phyloP scores from a whole-genome alignment of 176 grass and related monocot species.

The Dendrocalamus sinicus region DNA sequence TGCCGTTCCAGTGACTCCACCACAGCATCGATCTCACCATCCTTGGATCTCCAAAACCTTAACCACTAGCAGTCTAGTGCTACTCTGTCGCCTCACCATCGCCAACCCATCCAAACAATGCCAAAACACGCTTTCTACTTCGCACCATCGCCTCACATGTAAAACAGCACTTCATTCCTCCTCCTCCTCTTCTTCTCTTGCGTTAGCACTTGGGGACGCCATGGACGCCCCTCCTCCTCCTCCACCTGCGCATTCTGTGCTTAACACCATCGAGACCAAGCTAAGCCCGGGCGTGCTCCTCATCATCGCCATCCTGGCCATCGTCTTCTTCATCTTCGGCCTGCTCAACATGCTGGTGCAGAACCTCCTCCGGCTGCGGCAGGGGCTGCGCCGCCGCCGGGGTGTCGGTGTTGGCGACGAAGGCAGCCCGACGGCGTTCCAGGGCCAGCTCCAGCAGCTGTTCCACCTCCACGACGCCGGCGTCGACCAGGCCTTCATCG shows the following conservation, averaged over 20 bases:
- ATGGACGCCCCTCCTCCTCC: slow-evolving; percentile 34
- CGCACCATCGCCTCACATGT: background rate
- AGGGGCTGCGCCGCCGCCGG: slow-evolving; percentile 43
- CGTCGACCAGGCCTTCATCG: slow-evolving; percentile 92
- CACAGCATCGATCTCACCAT: background rate
- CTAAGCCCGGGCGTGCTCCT: slow-evolving; percentile 72
- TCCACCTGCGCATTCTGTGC: slow-evolving; percentile 23
- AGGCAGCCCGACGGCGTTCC: slow-evolving; percentile 64
- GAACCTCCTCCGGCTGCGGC: slow-evolving; percentile 42
- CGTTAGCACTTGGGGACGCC: background rate
- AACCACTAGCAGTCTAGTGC: background rate
- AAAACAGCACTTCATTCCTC: background rate
- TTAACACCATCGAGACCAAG: slow-evolving; percentile 53
- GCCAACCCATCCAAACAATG: slow-evolving; percentile 8
- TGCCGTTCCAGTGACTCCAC: background rate
- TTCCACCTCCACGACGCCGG: slow-evolving; percentile 92
- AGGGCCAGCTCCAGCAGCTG: slow-evolving; percentile 84
- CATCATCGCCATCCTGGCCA: slow-evolving; percentile 69
- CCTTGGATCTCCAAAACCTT: background rate
- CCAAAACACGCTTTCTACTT: background rate
- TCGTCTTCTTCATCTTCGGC: slow-evolving; percentile 86
- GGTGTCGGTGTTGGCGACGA: slow-evolving; percentile 33
- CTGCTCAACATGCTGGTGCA: slow-evolving; percentile 72
- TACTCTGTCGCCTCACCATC: slow-evolving; percentile 19
- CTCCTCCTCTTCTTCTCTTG: background rate